Evolutionary conservation across 2,329 filamentous ascomycete species (phyloP).

Genomic region (Tolypocladium amazonense): DNA sequence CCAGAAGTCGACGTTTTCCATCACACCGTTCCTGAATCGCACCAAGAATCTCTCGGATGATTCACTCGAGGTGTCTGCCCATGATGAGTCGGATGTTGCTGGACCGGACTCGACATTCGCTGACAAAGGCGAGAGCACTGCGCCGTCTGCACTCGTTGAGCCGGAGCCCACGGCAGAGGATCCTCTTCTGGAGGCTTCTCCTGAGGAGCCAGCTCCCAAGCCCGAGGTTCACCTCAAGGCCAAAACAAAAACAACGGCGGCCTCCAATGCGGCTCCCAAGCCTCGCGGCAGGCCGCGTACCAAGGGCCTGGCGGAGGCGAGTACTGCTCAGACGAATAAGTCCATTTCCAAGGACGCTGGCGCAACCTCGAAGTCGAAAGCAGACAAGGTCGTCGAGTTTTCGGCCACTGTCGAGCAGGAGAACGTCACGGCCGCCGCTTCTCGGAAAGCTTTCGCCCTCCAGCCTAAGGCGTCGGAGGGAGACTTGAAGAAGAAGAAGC

Average conservation of each 20-base stretch:
- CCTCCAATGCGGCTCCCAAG: slow-evolving; percentile 18
- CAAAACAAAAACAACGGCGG: slow-evolving; percentile 1
- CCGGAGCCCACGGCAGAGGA: slow-evolving; percentile 18
- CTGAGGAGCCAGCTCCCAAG: slow-evolving; percentile 1
- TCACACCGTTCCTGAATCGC: slow-evolving; percentile 85
- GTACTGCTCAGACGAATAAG: slow-evolving; percentile 35
- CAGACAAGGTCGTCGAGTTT: slow-evolving; percentile 30
- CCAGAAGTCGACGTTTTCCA: slow-evolving; percentile 86
- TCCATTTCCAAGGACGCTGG: slow-evolving; percentile 13
- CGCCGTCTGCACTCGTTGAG: slow-evolving; percentile 19
- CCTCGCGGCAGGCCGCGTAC: slow-evolving; percentile 33
- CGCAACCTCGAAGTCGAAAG: slow-evolving; percentile 21
- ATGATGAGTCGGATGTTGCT: slow-evolving; percentile 2
- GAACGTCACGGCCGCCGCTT: slow-evolving; percentile 9
- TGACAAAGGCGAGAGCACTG: slow-evolving; percentile 3
- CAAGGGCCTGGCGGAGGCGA: slow-evolving; percentile 33
- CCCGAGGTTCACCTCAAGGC: slow-evolving; percentile 6
- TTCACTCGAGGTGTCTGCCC: slow-evolving; percentile 15
- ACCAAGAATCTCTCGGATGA: slow-evolving; percentile 43
- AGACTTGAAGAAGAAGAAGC: slow-evolving; percentile 55
- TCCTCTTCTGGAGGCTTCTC: slow-evolving; percentile 3
- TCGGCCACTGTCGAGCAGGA: slow-evolving; percentile 18
- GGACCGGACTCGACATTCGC: slow-evolving; percentile 4
- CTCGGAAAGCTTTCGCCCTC: slow-evolving; percentile 7
- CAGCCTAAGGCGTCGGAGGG: slow-evolving; percentile 13